Evolutionary conservation across 768 basidiomycete species (phyloP).

Genomic region (Amanita pallidorosea): DNA sequence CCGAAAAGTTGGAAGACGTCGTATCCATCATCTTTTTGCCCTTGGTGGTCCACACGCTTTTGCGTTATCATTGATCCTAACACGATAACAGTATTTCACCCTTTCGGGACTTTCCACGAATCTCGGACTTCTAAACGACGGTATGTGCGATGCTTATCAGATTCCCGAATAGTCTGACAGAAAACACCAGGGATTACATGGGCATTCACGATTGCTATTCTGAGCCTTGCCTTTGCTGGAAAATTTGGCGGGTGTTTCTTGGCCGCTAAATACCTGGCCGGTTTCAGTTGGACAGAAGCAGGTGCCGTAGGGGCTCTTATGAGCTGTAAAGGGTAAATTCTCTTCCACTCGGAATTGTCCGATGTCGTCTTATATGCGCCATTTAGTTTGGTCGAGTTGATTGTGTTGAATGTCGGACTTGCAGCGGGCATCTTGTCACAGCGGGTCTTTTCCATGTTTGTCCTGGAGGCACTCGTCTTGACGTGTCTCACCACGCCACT

Average conservation of each 20-base stretch:
- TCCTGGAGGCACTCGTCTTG: constrained; percentile 70
- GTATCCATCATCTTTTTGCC: constrained; percentile 85
- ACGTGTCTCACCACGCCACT: constrained; percentile 84
- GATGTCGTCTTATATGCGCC: not conserved
- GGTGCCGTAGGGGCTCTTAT: constrained; percentile 84
- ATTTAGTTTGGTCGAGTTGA: constrained; percentile 75
- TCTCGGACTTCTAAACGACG: constrained; percentile 72
- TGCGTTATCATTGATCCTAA: not conserved
- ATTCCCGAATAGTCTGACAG: not conserved
- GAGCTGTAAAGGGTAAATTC: constrained; percentile 82
- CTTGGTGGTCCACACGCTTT: constrained; percentile 37
- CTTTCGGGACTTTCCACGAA: constrained; percentile 86
- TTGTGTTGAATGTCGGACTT: constrained; percentile 92
- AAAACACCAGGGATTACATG: constrained; percentile 56
- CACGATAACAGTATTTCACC: constrained; percentile 69
- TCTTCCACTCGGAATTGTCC: not conserved
- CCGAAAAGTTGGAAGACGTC: constrained; percentile 95
- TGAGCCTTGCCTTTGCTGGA: constrained; percentile 65
- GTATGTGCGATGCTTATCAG: constrained; percentile 20
- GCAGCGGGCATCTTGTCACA: constrained; percentile 66
- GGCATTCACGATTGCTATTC: constrained; percentile 81
- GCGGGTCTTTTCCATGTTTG: constrained; percentile 92
- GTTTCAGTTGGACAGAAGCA: constrained; percentile 74
- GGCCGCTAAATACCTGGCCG: constrained; percentile 54
- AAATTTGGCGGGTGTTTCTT: constrained; percentile 84